These are phyloP conservation scores for Xerocomus brunneocitrinus DNA, from an alignment of 768 basidiomycete genomes.

Conservation along the genomic window DNA sequence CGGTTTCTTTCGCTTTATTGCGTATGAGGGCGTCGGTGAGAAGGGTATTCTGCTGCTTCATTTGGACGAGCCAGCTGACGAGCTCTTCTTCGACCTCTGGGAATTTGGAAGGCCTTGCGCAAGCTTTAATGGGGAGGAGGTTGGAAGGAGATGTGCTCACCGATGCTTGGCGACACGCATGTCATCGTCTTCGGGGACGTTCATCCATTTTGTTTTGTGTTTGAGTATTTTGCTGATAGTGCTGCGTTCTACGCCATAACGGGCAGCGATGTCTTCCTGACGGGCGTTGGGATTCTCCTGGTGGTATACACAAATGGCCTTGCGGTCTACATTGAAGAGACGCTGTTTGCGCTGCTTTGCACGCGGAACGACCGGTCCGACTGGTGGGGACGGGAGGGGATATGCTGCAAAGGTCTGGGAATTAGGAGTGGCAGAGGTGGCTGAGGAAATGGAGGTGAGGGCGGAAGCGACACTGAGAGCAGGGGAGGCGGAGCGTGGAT, in stretches of 20 bases:
- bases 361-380: conserved; percentile 30
- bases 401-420: conserved; percentile 29
- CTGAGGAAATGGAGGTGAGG: conserved; percentile 49
- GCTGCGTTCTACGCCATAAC: conserved; percentile 80
- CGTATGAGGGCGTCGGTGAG: conserved; percentile 66
- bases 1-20: conserved; percentile 64
- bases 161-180: conserved; percentile 65
- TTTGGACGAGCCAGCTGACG: conserved; percentile 54
- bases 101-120: conserved; percentile 69
- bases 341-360: conserved; percentile 65
- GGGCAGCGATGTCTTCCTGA: conserved; percentile 79
- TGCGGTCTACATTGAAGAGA: conserved; percentile 70
- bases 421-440: conserved; percentile 27
- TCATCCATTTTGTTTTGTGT: conserved; percentile 78
- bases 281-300: conserved; percentile 59
- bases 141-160: conserved; percentile 33
- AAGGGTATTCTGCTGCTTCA: conserved; percentile 40
- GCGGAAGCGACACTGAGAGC: conserved; percentile 54
- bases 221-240: conserved; percentile 94
- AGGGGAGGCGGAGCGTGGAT: conserved; percentile 58
- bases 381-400: conserved; percentile 26
- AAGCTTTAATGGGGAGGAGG: conserved; percentile 4
- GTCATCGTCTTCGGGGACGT: conserved; percentile 54
- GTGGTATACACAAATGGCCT: conserved; percentile 67
- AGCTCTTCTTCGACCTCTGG: conserved; percentile 70